Base-by-base conservation (phyloP, 2,329 filamentous ascomycete genomes). In the Aspergillus uvarum region DNA sequence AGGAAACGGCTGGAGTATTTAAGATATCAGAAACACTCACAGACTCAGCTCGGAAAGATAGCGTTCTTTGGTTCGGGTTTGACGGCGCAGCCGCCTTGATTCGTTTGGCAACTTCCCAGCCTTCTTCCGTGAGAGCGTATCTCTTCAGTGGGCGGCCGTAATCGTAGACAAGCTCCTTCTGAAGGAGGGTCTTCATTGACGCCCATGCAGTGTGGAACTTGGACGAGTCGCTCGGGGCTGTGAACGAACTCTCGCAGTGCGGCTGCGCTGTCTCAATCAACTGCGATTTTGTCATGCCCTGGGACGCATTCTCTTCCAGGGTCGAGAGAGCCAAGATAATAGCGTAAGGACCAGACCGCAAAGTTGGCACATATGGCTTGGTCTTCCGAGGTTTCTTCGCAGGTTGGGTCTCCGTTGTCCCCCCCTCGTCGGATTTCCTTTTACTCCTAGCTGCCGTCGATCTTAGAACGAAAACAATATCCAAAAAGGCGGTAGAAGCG, bases 191-290 rank as follows among this genome's bases (percentile, higher is more conserved):
- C 70, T 90, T 91, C 83, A 94, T 92, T 1, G 90, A 92, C 68
- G 85, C 89, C 90, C 90, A 95, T 0, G 91, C 91, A 0, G 90
- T 94, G 67, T 91, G 90, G 67, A 85, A 90, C 59, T 87, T 89
- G 11, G 82, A 87, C 0, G 89, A 80, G 56, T 91, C 88, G 47
- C 79, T 81, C 0, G 89, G 87, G 0, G 84, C 85, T 0, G 84
- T 88, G 67, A 92, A 92, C 0, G 89, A 92, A 2, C 87, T 78
- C 69, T 93, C 89, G 67, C 88, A 91, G 71, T 90, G 81, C 6
- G 84, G 85, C 68, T 94, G 89, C 1, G 90, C 89, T 12, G 82
- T 77, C 60, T 87, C 85, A 50, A 92, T 88, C 2, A 92, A 76
- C 59, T 90, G 83, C 6, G 81, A 71, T 71, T 92, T 94, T 10